Conservation (phyloP, 225 moss, liverwort and hornwort species). For the Lunularia cruciata region DNA sequence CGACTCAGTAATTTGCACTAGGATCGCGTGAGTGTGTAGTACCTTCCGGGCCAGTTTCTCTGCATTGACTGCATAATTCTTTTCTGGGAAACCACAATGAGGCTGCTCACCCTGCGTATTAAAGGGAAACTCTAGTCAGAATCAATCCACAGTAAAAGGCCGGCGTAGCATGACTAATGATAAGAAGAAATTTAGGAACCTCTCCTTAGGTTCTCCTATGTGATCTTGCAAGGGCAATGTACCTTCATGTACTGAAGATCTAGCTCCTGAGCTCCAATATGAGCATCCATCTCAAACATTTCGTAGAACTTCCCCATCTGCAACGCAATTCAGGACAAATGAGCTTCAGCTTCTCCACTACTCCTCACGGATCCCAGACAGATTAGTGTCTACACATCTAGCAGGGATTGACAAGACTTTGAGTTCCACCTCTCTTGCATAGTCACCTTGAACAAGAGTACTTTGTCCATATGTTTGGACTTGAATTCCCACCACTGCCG, state of each 20-base stretch:
- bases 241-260: slow-evolving; percentile 99
- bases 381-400: too few relatives aligned
- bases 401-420: too few relatives aligned
- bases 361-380: too few relatives aligned
- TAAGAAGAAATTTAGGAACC: too few relatives aligned
- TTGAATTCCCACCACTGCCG: slow-evolving; percentile 99
- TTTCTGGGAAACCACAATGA: slow-evolving; percentile 99
- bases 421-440: too few relatives aligned
- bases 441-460: slow-evolving; percentile 91
- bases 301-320: slow-evolving; percentile 99
- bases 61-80: slow-evolving; percentile 71
- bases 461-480: slow-evolving; percentile 94
- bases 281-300: slow-evolving; percentile 99
- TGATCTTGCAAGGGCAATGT: slow-evolving; percentile 6
- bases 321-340: too few relatives aligned
- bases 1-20: too few relatives aligned
- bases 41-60: slow-evolving; percentile 89
- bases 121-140: too few relatives aligned
- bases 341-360: too few relatives aligned
- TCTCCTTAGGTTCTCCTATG: too few relatives aligned
- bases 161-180: too few relatives aligned
- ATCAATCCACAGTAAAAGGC: too few relatives aligned
- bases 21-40: slow-evolving; percentile 11
- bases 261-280: slow-evolving; percentile 86
- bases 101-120: slow-evolving; percentile 82